Conservation (phyloP, 805 yeast genomes). For the Candida piceae region DNA sequence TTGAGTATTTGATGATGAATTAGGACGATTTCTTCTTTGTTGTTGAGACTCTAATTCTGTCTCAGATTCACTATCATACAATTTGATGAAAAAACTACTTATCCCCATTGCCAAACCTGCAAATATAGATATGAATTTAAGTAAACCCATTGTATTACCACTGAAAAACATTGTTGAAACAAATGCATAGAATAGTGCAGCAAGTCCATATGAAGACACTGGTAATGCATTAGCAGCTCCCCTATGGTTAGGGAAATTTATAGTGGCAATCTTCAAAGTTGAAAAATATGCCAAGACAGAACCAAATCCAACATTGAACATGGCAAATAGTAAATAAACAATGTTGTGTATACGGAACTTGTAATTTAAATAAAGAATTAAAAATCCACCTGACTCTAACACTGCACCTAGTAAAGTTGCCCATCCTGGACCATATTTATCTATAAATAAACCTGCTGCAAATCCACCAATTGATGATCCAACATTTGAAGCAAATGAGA, state of each 20-base stretch:
- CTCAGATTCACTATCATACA: constrained; percentile 27
- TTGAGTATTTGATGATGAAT: background rate
- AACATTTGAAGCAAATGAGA: constrained; percentile 55
- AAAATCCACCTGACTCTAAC: constrained; percentile 51
- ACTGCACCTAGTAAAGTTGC: constrained; percentile 54
- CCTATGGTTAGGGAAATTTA: constrained; percentile 66
- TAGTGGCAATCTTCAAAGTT: constrained; percentile 50
- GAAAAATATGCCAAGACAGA: constrained; percentile 57
- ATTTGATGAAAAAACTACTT: constrained; percentile 42
- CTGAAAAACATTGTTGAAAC: constrained; percentile 49
- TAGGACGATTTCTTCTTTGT: constrained; percentile 2
- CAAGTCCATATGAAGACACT: constrained; percentile 63
- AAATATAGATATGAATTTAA: constrained; percentile 48
- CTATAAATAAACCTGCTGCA: constrained; percentile 66
- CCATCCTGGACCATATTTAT: constrained; percentile 48
- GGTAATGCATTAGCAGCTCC: constrained; percentile 70
- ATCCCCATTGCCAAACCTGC: constrained; percentile 43
- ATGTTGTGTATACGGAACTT: constrained; percentile 35
- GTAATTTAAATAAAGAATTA: constrained; percentile 44
- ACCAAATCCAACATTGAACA: constrained; percentile 58
- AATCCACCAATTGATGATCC: constrained; percentile 70
- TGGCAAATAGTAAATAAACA: constrained; percentile 40
- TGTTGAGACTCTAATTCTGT: constrained; percentile 1
- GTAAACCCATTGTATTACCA: constrained; percentile 49
- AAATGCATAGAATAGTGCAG: constrained; percentile 61